Conservation (phyloP, 768 basidiomycete genomes). For the Naganishia kalamii region DNA sequence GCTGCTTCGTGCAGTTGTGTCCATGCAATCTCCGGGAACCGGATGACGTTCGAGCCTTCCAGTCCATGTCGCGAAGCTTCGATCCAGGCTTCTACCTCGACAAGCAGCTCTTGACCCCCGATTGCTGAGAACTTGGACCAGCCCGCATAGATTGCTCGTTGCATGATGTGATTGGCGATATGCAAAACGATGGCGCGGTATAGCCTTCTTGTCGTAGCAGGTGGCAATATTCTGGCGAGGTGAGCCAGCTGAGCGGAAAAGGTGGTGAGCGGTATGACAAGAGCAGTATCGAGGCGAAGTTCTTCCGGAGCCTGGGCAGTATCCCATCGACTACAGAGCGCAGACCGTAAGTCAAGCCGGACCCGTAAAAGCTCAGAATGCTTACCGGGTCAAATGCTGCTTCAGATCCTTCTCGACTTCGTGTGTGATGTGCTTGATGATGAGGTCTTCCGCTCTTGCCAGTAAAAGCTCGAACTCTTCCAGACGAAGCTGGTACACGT, state of each 20-base stretch:
- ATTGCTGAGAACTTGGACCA: conserved; percentile 55
- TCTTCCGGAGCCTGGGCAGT: conserved; percentile 37
- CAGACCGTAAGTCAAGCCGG: conserved; percentile 25
- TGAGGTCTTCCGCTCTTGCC: conserved; percentile 76
- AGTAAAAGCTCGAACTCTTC: conserved; percentile 58
- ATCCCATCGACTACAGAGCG: conserved; percentile 43
- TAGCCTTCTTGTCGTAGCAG: conserved; percentile 54
- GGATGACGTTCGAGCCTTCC: conserved; percentile 48
- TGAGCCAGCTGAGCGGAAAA: conserved; percentile 72
- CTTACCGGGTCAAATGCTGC: conserved; percentile 59
- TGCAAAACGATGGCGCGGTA: conserved; percentile 70
- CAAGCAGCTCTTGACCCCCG: conserved; percentile 60
- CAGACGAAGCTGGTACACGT: conserved; percentile 56
- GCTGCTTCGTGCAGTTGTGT: conserved; percentile 63
- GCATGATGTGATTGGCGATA: conserved; percentile 69
- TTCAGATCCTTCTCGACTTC: conserved; percentile 75
- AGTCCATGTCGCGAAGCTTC: conserved; percentile 67
- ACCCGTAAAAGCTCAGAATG: conserved; percentile 46
- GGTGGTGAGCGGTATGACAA: conserved; percentile 69
- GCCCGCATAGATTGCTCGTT: conserved; percentile 76
- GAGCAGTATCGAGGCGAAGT: conserved; percentile 56
- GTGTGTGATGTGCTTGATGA: conserved; percentile 69
- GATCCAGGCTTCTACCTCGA: conserved; percentile 75
- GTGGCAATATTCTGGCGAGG: conserved; percentile 61
- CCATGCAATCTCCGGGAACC: conserved; percentile 69